Percentiles rank a stretch among this genome's conserved stretches.
phyloP scores from a whole-genome alignment of 257 asterid species.

The Voacanga thouarsii region DNA sequence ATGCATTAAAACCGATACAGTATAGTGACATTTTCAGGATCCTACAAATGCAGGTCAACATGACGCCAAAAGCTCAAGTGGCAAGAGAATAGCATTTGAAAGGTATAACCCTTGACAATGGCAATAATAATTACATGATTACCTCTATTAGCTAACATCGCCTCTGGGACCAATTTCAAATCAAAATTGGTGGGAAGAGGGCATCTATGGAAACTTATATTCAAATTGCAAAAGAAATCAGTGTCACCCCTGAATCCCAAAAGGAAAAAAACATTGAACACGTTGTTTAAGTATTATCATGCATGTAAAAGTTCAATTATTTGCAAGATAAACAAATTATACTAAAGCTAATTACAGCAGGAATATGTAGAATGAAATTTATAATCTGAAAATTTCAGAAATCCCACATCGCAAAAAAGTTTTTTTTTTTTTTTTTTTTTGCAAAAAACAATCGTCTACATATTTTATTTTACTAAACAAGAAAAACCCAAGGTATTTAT shows the following conservation, averaged over 20 bases:
- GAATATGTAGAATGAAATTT: not conserved
- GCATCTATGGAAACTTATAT: not conserved
- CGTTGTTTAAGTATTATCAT: not conserved
- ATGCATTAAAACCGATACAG: not conserved
- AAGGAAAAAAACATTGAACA: not conserved
- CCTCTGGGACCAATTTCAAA: not conserved
- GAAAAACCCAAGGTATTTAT: not conserved
- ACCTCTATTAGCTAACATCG: not conserved
- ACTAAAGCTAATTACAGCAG: not conserved
- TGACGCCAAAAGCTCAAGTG: not conserved
- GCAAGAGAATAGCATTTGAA: not conserved
- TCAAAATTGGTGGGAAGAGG: not conserved
- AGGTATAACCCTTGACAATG: not conserved
- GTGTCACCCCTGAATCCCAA: not conserved
- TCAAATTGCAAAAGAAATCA: not conserved
- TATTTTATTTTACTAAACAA: not conserved
- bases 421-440: too few relatives aligned
- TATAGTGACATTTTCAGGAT: not conserved
- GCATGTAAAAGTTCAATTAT: not conserved
- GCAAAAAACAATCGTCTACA: not conserved
- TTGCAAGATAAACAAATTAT: not conserved
- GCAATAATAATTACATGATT: not conserved
- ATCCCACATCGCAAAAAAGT: not conserved
- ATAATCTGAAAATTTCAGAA: not conserved
- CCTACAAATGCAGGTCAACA: not conserved